Evolutionary conservation across 116 monocot species (phyloP), one percentile per base, ranked within the genome.

Genomic region (Papilionanthe hybrid): DNA sequence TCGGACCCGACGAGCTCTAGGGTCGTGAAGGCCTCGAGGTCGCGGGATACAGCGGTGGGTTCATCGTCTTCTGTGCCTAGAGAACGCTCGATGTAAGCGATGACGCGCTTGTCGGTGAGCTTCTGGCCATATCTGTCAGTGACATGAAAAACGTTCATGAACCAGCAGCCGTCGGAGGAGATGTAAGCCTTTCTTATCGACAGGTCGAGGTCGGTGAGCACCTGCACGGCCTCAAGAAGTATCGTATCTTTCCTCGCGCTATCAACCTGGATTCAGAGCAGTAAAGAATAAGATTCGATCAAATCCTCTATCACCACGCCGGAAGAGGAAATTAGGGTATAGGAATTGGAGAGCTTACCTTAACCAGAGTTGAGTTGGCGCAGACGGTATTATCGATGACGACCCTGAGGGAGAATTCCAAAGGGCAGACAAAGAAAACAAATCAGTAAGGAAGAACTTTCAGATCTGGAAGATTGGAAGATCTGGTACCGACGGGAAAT

Each of bases 131-230:
- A 72, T n/a, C 42, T 71, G 53, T 85, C 85, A 63, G 85, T 85
- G 15, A 85, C 81, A 43, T 85, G 81, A 78, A 85, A 85, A 56
- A 85, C 82, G 79, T 87, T 84, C 87, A 87, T 87, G 82, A 82
- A 87, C 84, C 84, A 87, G 17, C 63, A 72, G 19, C 84, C 84
- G 32, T 87, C 84, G 12, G 82, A 87, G 68, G 87, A 84, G 75
- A 87, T 82, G 79, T 87, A 84, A 8, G 84, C 84, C 65, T 87
- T 87, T 75, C 10, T 30, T 9, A 87, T 81, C 56, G 82, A 77
- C 37, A 87, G 84, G 32, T 87, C 72, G 30, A 87, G 84, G 66
- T 87, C 84, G 4, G 84, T 73, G 20, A 87, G 84, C 23, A 72
- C 76, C 55, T 87, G 82, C 19, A 87, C 84, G 1, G 82, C 81